A percentile compares a stretch with the other conserved stretches of the same genome.
Conservation (phyloP, 1,284 basidiomycete species). For the Schizopora paradoxa region DNA sequence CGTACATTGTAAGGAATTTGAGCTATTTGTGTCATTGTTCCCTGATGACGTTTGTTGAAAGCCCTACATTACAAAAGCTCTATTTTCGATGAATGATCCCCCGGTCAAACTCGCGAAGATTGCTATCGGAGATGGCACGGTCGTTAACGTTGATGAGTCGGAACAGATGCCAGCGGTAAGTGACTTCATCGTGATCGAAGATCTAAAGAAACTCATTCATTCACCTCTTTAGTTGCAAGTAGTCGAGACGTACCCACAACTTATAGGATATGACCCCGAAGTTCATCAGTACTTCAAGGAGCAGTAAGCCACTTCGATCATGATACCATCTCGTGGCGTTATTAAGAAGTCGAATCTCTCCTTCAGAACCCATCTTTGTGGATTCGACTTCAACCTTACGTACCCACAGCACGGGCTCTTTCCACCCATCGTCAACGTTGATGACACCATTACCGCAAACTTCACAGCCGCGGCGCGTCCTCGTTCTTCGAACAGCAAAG, state of each 20-base stretch:
- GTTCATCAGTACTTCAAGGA: constrained; percentile 63
- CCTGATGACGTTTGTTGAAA: constrained; percentile 23
- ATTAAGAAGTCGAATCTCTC: constrained; percentile 1
- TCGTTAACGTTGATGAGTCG: constrained; percentile 44
- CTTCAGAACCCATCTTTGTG: constrained; percentile 52
- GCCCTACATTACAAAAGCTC: constrained; percentile 71
- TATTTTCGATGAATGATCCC: constrained; percentile 55
- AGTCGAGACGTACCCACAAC: constrained; percentile 66
- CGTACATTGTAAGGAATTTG: constrained; percentile 47
- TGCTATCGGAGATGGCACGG: constrained; percentile 63
- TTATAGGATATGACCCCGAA: constrained; percentile 62
- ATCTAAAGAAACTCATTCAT: not conserved
- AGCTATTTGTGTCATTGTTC: not conserved
- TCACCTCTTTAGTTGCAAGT: constrained; percentile 38
- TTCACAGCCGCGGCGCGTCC: constrained; percentile 6
- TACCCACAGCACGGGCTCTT: constrained; percentile 60
- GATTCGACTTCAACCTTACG: constrained; percentile 61
- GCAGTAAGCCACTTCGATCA: constrained; percentile 42
- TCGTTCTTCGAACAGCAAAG: constrained; percentile 16
- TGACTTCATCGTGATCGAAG: constrained; percentile 1
- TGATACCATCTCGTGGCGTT: not conserved
- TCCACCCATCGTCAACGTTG: constrained; percentile 30
- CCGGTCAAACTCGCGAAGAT: constrained; percentile 64
- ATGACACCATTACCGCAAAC: constrained; percentile 10
- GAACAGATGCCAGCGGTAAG: constrained; percentile 49